Percentiles rank a stretch among this genome's conserved stretches.
Conservation (phyloP, 306 rosid species). For the Quercus parvula region DNA sequence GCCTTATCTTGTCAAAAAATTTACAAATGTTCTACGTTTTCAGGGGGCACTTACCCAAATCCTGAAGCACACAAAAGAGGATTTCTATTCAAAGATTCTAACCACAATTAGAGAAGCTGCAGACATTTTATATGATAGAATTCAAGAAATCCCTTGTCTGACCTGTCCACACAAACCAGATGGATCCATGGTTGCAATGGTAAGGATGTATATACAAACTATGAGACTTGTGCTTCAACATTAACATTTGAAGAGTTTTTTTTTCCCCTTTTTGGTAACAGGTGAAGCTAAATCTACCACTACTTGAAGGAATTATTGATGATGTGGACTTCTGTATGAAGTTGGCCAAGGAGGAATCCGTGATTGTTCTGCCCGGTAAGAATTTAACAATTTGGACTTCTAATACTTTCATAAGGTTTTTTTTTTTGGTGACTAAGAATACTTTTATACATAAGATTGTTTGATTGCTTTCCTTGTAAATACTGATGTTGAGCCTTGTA, state of each 20-base stretch:
- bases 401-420: not conserved
- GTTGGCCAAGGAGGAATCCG: constrained; percentile 62
- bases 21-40: constrained; percentile 3
- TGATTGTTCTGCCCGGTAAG: constrained; percentile 59
- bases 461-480: not conserved
- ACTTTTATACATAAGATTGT: not conserved
- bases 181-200: constrained; percentile 64
- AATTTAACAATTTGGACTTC: not conserved
- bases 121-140: constrained; percentile 35
- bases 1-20: not conserved
- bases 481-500: too few species aligned
- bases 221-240: not conserved
- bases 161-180: constrained; percentile 68
- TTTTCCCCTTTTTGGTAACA: constrained; percentile 18
- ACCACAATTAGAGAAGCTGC: constrained; percentile 42
- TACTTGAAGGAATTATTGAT: constrained; percentile 45
- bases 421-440: not conserved
- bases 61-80: constrained; percentile 38
- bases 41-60: constrained; percentile 66
- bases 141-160: constrained; percentile 55
- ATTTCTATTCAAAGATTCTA: constrained; percentile 34
- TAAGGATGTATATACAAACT: constrained; percentile 7
- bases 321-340: constrained; percentile 63
- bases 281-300: constrained; percentile 50
- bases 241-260: not conserved